Evolutionary conservation across 2,329 filamentous ascomycete species (phyloP), one percentile per base, ranked within the genome.

Genomic region (Aspergillus sp.): DNA sequence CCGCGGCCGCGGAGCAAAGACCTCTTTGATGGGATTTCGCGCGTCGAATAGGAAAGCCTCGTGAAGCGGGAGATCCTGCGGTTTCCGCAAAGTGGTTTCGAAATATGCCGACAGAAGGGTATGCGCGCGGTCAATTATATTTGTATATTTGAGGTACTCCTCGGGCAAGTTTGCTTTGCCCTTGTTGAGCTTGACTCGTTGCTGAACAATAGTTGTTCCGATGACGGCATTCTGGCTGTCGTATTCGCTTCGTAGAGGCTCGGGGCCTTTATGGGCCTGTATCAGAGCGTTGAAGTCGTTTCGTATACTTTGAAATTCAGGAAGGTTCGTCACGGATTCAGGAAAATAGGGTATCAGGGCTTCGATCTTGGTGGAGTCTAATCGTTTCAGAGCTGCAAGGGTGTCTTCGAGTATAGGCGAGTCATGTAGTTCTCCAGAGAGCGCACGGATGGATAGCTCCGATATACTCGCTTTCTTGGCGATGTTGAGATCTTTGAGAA

Each of bases 181-280:
- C 70, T 85, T 87, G 73, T 81, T 85, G 23, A 88, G 76, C 55
- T 83, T 81, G 22, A 88, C 82, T 64, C 86, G 85, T 65, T 87
- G 84, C 19, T 85, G 83, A 3, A 87, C 81, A n/a, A 88, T 78
- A 0, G 85, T 87, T 3, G 85, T 86, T 60, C 84, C 79, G 6
- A 85, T 72, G 19, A 81, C 82, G 4, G 83, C 81, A 66, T 83
- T 82, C 47, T 89, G 88, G 11, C 89, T 84, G 68, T 89, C 89
- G 74, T 95, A 91, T 72, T 89, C 89, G 77, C 89, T 96, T 64
- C 89, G 87, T 31, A 96, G 82, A 4, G 82, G 76, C 43, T 79
- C 80, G 9, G 81, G 78, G 49, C 79, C 75, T 50, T 81, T 73
- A 17, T 85, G 81, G 48, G 76, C 76, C 38, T 76, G 70, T 23